phyloP scores from a whole-genome alignment of 495 filamentous ascomycete genomes.

The Talaromyces ruber region DNA sequence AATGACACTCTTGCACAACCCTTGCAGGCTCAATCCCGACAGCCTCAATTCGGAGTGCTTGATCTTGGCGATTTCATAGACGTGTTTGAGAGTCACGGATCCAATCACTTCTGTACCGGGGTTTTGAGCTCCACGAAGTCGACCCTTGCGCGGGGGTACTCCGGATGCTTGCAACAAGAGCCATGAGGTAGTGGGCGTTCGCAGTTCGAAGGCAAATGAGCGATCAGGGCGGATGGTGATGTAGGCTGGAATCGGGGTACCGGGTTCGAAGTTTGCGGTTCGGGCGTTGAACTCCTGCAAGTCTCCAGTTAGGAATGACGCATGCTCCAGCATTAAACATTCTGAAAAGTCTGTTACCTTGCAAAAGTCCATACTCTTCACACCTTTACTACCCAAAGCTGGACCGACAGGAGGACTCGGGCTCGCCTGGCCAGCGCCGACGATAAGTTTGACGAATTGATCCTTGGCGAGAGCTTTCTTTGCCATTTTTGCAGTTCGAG shows the following conservation, averaged over 20 bases:
- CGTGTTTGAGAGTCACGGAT: slow-evolving; percentile 82
- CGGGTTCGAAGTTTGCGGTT: slow-evolving; percentile 73
- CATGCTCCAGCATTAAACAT: no score
- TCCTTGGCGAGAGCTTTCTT: slow-evolving; percentile 53
- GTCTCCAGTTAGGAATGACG: no score
- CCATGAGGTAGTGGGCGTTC: slow-evolving; percentile 85
- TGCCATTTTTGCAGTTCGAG: background rate
- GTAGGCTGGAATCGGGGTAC: slow-evolving; percentile 80
- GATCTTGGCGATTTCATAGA: slow-evolving; percentile 97
- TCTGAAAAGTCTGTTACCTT: slow-evolving; percentile 58
- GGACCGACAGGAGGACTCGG: slow-evolving; percentile 97
- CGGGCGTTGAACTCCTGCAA: slow-evolving; percentile 93
- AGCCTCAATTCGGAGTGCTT: slow-evolving; percentile 80
- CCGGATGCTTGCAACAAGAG: slow-evolving; percentile 79
- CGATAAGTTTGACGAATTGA: slow-evolving; percentile 94
- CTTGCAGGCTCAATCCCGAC: slow-evolving; percentile 70
- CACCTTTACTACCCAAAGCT: slow-evolving; percentile 91
- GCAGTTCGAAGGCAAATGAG: slow-evolving; percentile 85
- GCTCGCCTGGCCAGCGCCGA: slow-evolving; percentile 92
- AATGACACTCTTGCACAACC: slow-evolving; percentile 77
- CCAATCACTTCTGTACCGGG: slow-evolving; percentile 76
- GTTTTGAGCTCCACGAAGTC: slow-evolving; percentile 66
- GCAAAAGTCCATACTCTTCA: slow-evolving; percentile 99
- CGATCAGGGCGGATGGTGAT: slow-evolving; percentile 92
- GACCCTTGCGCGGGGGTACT: slow-evolving; percentile 65